These are phyloP conservation scores for Suillus tomentosus DNA, from an alignment of 768 basidiomycete species.

Conservation along the genomic window DNA sequence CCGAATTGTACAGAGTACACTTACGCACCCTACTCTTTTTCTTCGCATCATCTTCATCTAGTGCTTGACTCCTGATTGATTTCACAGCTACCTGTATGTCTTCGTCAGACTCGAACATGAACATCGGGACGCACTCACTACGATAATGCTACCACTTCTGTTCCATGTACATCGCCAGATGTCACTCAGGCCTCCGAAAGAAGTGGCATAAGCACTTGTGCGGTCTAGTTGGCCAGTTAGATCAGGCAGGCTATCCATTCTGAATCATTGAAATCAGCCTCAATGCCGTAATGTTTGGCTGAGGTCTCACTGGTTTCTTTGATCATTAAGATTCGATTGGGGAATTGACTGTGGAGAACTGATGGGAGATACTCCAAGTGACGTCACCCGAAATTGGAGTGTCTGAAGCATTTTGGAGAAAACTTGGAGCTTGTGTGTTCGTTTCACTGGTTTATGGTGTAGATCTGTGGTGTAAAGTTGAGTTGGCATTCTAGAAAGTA, in stretches of 20 bases:
- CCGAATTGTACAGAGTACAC: background rate
- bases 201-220: slow-evolving; percentile 23
- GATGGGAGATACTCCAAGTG: background rate
- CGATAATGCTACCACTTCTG: background rate
- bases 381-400: background rate
- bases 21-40: slow-evolving; percentile 16
- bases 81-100: slow-evolving; percentile 14
- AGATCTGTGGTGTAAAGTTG: background rate
- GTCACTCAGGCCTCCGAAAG: slow-evolving; percentile 33
- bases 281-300: background rate
- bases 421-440: background rate
- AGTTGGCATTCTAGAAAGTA: background rate
- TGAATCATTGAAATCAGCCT: background rate
- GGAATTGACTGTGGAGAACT: background rate
- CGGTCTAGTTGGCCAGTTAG: slow-evolving; percentile 24
- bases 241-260: background rate
- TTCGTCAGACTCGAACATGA: background rate
- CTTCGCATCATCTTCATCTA: slow-evolving; percentile 11
- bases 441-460: background rate
- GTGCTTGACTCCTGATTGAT: slow-evolving; percentile 8
- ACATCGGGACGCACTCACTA: background rate
- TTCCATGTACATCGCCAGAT: slow-evolving; percentile 27
- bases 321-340: background rate
- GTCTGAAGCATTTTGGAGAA: background rate
- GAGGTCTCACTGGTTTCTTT: background rate